phyloP scores from a whole-genome alignment of 345 rosid genomes.

The Chamaenerion angustifolium region DNA sequence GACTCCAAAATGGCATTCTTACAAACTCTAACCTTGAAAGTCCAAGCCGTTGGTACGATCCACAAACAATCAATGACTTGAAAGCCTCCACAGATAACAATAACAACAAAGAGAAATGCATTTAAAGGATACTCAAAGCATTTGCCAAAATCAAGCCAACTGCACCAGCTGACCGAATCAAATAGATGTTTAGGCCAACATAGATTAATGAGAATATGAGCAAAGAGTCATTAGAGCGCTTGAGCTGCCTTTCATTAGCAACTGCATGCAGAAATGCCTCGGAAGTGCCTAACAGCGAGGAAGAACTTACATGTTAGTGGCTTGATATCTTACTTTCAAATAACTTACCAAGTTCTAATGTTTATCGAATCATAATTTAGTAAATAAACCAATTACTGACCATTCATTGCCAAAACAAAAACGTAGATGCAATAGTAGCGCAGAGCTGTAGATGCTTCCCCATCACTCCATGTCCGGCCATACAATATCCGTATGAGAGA shows the following conservation, averaged over 20 bases:
- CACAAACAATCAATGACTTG: not conserved
- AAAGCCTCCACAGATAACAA: not conserved
- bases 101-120: not conserved
- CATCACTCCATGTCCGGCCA: constrained; percentile 93
- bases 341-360: not conserved
- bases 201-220: constrained; percentile 60
- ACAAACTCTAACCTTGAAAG: too few relatives aligned
- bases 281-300: too few relatives aligned
- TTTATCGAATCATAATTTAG: not conserved
- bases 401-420: constrained; percentile 28
- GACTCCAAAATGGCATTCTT: too few relatives aligned
- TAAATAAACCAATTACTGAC: constrained; percentile 9
- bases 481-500: constrained; percentile 74
- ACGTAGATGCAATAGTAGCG: constrained; percentile 74
- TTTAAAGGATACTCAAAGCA: constrained; percentile 64
- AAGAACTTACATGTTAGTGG: too few relatives aligned
- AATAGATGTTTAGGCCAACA: constrained; percentile 40
- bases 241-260: constrained; percentile 65
- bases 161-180: constrained; percentile 69
- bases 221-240: constrained; percentile 63
- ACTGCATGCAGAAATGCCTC: constrained; percentile 93
- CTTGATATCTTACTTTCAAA: too few relatives aligned
- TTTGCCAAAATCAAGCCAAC: constrained; percentile 86
- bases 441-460: constrained; percentile 76
- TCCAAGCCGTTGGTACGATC: too few relatives aligned